Evolutionary conservation across 768 basidiomycete species (phyloP), one percentile per base, ranked within the genome.

Genomic region (Hortiboletus campestris): DNA sequence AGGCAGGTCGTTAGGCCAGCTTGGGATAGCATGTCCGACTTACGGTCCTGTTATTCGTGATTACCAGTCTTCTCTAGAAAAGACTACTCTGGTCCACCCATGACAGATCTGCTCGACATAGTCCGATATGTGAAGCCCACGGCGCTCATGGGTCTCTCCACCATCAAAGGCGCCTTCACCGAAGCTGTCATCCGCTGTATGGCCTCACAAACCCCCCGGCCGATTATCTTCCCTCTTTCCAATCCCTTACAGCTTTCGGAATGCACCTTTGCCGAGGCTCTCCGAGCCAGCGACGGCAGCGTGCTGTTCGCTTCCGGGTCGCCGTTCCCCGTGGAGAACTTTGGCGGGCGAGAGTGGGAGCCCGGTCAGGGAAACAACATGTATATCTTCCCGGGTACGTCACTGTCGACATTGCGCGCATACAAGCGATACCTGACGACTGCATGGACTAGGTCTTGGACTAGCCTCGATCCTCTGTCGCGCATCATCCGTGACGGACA

Each of bases 291-390:
- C 4, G 72, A 83, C 41, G 94, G 94, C 29, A 75, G 70, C 40
- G 89, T 88, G 17, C 81, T 97, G 53, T 97, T 94, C 67, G 94
- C 95, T 0, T 87, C 85, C 39, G 94, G 94, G 4, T 90, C 88
- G 32, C 94, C 94, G 4, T 97, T 94, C 82, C 80, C 83, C 14
- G 76, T 80, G 44, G 77, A 85, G 59, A 63, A 72, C 53, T 87
- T 77, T 73, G 71, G 78, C 35, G 85, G 84, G 31, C 76, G 74
- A 50, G 78, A 61, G 34, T 74, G 86, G 60, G 85, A 86, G 60
- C 85, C 94, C 2, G 91, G 91, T 22, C 95, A 97, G 73, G 94
- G 94, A 28, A 97, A 96, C 71, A 98, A 96, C 72, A 94, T 94
- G 91, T 90, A 89, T 70, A 88, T 89, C 65, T 87, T 87, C 78